Evolutionary conservation across 1,139 yeast genomes (phyloP).

Genomic region (Taphrina pruni): DNA sequence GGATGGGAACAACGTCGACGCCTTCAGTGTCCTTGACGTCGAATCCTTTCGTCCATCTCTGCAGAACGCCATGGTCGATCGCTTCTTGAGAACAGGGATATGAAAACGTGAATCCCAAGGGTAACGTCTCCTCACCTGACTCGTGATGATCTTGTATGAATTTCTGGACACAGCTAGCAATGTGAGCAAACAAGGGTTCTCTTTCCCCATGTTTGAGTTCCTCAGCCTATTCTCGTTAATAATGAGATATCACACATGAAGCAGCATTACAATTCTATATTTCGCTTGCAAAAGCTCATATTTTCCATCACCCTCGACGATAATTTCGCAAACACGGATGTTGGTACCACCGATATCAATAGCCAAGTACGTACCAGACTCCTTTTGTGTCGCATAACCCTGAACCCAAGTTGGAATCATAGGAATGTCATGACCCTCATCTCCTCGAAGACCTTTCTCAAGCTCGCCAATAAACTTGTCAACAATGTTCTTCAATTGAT

Average conservation of each 20-base stretch:
- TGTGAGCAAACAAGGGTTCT: slow-evolving; percentile 81
- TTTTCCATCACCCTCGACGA: slow-evolving; percentile 78
- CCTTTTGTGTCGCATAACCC: slow-evolving; percentile 90
- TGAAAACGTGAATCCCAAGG: slow-evolving; percentile 93
- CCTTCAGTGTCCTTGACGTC: slow-evolving; percentile 95
- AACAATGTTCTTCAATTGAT: slow-evolving; percentile 67
- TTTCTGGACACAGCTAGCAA: slow-evolving; percentile 76
- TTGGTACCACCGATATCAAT: slow-evolving; percentile 86
- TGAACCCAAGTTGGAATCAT: slow-evolving; percentile 98
- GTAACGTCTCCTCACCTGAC: slow-evolving; percentile 55
- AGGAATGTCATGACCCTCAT: slow-evolving; percentile 56
- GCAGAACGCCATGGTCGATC: slow-evolving; percentile 83
- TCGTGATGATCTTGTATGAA: slow-evolving; percentile 64
- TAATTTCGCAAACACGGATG: slow-evolving; percentile 85
- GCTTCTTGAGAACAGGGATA: slow-evolving; percentile 83
- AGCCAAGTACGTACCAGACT: slow-evolving; percentile 86
- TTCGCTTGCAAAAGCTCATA: slow-evolving; percentile 69
- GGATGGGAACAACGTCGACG: slow-evolving; percentile 88
- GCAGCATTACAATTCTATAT: slow-evolving; percentile 46
- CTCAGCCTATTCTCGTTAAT: slow-evolving; percentile 47
- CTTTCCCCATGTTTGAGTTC: slow-evolving; percentile 76
- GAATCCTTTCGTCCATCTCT: slow-evolving; percentile 98
- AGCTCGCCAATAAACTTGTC: slow-evolving; percentile 74
- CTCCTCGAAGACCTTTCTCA: slow-evolving; percentile 71
- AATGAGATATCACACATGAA: too few species aligned